Conservation (phyloP, 2,329 filamentous ascomycete genomes). For the Arthrobotrys conoides region DNA sequence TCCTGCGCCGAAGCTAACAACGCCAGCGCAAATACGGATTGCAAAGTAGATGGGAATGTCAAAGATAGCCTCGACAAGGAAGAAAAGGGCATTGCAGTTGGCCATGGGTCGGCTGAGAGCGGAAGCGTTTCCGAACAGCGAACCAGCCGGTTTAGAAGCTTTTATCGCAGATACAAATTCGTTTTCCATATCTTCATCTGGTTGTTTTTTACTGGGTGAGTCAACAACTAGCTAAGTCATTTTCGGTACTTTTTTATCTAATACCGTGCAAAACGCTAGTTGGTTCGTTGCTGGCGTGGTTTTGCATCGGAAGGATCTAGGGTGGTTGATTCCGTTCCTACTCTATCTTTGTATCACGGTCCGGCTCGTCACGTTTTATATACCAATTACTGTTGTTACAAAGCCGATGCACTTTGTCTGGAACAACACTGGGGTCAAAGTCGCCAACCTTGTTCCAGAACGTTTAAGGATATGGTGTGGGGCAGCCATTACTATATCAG, state of each 20-base stretch:
- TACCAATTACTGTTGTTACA: conserved; percentile 78
- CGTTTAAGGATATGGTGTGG: conserved; percentile 76
- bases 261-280: conserved; percentile 65
- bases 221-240: conserved; percentile 5
- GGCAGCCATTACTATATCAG: conserved; percentile 75
- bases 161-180: conserved; percentile 48
- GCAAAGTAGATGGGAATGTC: conserved; percentile 17
- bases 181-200: conserved; percentile 60
- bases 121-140: conserved; percentile 39
- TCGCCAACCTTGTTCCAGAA: conserved; percentile 76
- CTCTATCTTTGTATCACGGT: conserved; percentile 82
- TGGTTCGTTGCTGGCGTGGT: conserved; percentile 85
- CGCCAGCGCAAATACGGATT: conserved; percentile 7
- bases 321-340: conserved; percentile 88
- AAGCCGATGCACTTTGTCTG: conserved; percentile 78
- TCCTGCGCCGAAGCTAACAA: conserved; percentile 12
- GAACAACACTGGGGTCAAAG: conserved; percentile 75
- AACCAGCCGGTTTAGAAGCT: conserved; percentile 23
- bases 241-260: conserved; percentile 31
- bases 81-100: conserved; percentile 45
- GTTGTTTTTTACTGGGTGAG: conserved; percentile 72
- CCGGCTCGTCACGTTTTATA: conserved; percentile 80
- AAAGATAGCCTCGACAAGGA: conserved; percentile 51
- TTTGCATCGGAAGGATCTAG: conserved; percentile 78
- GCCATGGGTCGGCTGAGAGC: conserved; percentile 51